Evolutionary conservation across 176 grass and related monocot genomes (phyloP), one percentile per base, ranked within the genome.

Genomic region (Eremochloa ophiuroides): DNA sequence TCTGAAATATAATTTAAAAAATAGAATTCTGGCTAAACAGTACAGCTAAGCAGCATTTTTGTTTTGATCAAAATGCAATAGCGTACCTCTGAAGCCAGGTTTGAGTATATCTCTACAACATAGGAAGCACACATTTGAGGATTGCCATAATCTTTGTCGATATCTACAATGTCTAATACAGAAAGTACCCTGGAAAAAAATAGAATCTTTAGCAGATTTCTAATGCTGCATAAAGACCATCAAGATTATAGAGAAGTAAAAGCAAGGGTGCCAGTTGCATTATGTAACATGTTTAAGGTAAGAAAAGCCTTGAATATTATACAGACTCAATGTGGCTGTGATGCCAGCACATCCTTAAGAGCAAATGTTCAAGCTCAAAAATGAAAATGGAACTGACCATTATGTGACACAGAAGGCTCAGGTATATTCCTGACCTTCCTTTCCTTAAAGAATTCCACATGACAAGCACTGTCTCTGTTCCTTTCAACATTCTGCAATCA

Each of bases 121-220:
- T 88, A 88, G 66, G 69, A 67, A 40, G 75, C 47, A 37, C 87
- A 88, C 87, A 88, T 88, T 61, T 88, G 87, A 80, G 87, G 87
- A 80, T 88, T 88, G 53, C 46, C 48, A 75, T 23, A 66, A 12
- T 80, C 81, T 61, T 66, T 75, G 66, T 88, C 87, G 53, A 88
- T 88, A 58, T 88, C 62, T 27, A 80, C 46, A 50, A 79, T 66
- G 37, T 50, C 42, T 9, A 60, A 14, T 4, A 1, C 42, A 66
- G 20, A 39, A 69, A 79, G 15, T 58, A 47, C 71, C 86, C 80
- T 88, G 75, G 10, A 63, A 53, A 14, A 72, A 34, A 41, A 67
- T 7, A 46, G 27, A 58, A 79, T 59, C 29, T 61, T 59, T 56
- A 61, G 42, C 38, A 17, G 37, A 15, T 35, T 29, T 5, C 22